These are phyloP conservation scores for Lavandula angustifolia DNA, from an alignment of 257 asterid genomes.

Conservation along the genomic window DNA sequence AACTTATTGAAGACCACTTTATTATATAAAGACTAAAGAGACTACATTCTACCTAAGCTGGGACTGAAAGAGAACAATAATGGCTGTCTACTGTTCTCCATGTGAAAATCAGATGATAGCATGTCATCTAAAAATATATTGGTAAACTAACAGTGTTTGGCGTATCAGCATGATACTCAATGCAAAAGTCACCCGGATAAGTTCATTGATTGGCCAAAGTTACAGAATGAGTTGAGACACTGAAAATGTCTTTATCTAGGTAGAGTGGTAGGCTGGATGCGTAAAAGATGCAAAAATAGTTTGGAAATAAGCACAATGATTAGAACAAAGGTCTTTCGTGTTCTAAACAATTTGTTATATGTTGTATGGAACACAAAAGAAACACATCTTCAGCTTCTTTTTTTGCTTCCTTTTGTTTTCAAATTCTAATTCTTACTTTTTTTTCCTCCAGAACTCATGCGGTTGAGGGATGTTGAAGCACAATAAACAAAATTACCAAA, in stretches of 20 bases:
- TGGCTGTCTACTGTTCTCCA: not conserved
- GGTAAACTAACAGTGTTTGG: not conserved
- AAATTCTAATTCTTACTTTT: no score
- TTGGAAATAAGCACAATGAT: not conserved
- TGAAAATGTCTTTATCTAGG: not conserved
- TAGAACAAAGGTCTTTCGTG: not conserved
- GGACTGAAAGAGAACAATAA: not conserved
- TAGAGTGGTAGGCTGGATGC: not conserved
- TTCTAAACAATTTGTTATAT: not conserved
- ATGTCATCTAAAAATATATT: slow-evolving; percentile 17
- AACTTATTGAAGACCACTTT: no score
- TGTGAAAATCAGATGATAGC: not conserved
- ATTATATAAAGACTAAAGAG: not conserved
- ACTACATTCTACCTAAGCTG: not conserved
- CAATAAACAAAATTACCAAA: slow-evolving; percentile 12
- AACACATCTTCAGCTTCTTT: not conserved
- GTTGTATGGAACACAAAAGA: slow-evolving; percentile 7
- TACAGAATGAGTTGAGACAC: not conserved
- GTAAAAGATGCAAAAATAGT: not conserved
- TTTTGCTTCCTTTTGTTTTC: not conserved
- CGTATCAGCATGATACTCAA: not conserved
- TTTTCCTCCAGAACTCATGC: no score
- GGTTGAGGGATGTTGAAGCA: not conserved
- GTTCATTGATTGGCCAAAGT: not conserved
- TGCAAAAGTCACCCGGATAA: not conserved